Conservation (phyloP, 805 yeast species). For the Sporopachydermia lactativora region DNA sequence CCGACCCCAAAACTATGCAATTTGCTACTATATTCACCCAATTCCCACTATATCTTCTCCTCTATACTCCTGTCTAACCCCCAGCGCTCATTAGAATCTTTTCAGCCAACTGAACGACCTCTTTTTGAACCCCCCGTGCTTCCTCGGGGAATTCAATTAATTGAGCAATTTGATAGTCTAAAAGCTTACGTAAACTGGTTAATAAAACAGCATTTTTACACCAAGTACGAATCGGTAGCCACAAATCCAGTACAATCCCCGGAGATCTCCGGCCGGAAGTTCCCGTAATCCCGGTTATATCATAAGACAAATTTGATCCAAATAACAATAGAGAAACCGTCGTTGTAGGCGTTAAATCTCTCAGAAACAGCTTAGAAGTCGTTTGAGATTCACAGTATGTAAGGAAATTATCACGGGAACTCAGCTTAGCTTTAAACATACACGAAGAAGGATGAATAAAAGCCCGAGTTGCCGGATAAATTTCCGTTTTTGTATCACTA, state of each 20-base stretch:
- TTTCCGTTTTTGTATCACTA: conserved; percentile 7
- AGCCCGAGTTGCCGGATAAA: conserved; percentile 32
- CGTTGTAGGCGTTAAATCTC: conserved; percentile 70
- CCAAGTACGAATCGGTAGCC: conserved; percentile 90
- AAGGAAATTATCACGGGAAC: conserved; percentile 30
- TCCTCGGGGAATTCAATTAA: conserved; percentile 38
- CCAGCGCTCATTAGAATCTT: too few species aligned
- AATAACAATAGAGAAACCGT: conserved; percentile 62
- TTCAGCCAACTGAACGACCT: neutral
- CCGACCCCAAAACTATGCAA: too few species aligned
- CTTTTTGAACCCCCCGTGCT: neutral
- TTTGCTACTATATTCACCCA: too few species aligned
- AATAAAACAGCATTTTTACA: conserved; percentile 83
- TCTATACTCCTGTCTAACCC: too few species aligned
- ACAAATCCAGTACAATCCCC: conserved; percentile 74
- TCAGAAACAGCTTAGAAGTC: conserved; percentile 54
- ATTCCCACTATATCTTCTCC: too few species aligned
- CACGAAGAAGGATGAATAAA: conserved; percentile 82
- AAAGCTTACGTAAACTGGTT: conserved; percentile 46
- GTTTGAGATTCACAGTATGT: conserved; percentile 45
- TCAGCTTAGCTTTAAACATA: conserved; percentile 36
- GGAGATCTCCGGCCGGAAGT: conserved; percentile 40
- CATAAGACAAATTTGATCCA: conserved; percentile 61
- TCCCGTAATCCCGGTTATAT: conserved; percentile 18
- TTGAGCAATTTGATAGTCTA: conserved; percentile 54